Percentiles rank a stretch among this genome's conserved stretches.
These are phyloP conservation scores for Mucor ambiguus DNA, from an alignment of 371 early-diverging fungal genomes.

Conservation along the genomic window DNA sequence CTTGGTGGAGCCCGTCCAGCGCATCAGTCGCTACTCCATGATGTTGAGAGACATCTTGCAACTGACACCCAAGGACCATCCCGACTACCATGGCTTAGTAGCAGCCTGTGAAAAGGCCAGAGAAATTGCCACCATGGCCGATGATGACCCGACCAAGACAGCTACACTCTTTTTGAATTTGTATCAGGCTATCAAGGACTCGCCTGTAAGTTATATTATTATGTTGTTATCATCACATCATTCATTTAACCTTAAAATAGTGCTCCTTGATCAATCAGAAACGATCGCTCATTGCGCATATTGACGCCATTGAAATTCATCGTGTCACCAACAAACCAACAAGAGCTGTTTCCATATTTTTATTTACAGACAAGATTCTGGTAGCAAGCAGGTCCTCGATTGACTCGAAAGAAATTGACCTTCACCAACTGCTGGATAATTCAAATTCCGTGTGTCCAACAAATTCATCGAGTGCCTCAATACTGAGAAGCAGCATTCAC, in stretches of 20 bases:
- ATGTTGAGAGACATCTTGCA: constrained; percentile 45
- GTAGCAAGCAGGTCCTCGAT: constrained; percentile 43
- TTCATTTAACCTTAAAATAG: constrained; percentile 12
- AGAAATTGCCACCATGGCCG: constrained; percentile 47
- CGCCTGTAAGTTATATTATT: constrained; percentile 22
- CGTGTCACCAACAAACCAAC: constrained; percentile 37
- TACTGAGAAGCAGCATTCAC: background rate
- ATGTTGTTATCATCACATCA: background rate
- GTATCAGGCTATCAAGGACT: constrained; percentile 36
- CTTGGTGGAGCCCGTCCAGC: constrained; percentile 47
- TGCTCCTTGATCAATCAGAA: constrained; percentile 46
- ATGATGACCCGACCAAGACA: constrained; percentile 45
- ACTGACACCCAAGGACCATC: constrained; percentile 37
- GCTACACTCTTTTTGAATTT: constrained; percentile 37
- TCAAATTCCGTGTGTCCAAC: background rate
- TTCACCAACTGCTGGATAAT: constrained; percentile 12
- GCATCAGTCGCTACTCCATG: constrained; percentile 49
- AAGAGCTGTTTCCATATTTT: constrained; percentile 44
- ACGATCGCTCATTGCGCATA: constrained; percentile 37
- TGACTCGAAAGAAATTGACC: constrained; percentile 28
- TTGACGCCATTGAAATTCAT: constrained; percentile 50
- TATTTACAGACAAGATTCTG: constrained; percentile 49
- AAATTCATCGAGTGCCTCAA: background rate
- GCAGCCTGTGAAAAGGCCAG: constrained; percentile 35
- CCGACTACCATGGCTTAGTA: constrained; percentile 35